Base-by-base conservation (phyloP, 2,329 filamentous ascomycete species). In the Trichoderma aggressivum region DNA sequence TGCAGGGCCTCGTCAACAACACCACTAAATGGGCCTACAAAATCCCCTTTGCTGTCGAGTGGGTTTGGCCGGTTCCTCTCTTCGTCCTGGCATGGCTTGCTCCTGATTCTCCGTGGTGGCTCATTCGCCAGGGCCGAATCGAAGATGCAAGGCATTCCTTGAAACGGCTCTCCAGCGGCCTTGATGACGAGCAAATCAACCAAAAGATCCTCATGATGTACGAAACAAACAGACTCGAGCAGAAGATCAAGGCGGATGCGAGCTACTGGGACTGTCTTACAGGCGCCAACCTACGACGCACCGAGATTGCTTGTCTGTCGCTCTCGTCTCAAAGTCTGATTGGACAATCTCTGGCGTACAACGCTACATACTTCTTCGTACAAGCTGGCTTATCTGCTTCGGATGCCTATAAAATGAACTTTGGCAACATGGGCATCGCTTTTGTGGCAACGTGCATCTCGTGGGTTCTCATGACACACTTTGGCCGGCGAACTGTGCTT, bases 81-180 rank as follows among this genome's bases (percentile, higher is more conserved):
- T 62, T 64, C 18, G 11, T 72, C 24, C 50, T 71, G 12, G 71
- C 50, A 39, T 69, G 28, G 68, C 71, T 71, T 43, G 69, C 64
- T 81, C 82, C 3, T 80, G 71, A 84, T 71, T 81, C 79, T 7
- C 82, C 82, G 1, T 84, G 82, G 80, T 83, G 79, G 78, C 78
- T 81, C 7, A 78, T 82, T 6, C 78, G 81, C 18, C 77, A 80
- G 10, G 79, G 79, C 1, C 75, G 76, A 6, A 71, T 76, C 24
- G 76, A 79, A 0, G 77, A 78, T 30, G 82, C 82, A 11, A 50
- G 34, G 21, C 16, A 58, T 12, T 3, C 71, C 26, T 60, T 71
- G 62, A 36, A 60, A 21, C 64, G 71, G 1, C 70, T 72, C 11
- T 71, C 71, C 18, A 47, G 32, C 7, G 71, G 71, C 14, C 28